phyloP scores from a whole-genome alignment of 2,329 filamentous ascomycete species.

The Hypoxylon sp. region DNA sequence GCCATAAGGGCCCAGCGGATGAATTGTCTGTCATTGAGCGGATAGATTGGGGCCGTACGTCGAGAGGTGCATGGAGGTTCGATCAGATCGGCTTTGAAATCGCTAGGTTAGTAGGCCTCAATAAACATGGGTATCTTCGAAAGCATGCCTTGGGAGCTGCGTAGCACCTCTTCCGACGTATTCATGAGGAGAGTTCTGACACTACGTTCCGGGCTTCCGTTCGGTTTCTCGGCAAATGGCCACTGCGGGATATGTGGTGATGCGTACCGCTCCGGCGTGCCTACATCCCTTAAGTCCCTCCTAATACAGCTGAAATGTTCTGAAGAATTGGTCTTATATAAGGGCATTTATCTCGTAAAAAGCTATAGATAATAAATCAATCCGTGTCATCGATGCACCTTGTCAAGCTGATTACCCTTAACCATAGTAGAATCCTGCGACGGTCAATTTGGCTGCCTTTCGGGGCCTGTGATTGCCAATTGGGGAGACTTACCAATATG shows the following conservation, averaged over 20 bases:
- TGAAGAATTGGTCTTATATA: neutral
- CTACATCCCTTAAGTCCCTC: neutral
- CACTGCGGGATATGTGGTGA: neutral
- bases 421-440: conserved; percentile 43
- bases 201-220: neutral
- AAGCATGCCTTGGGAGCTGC: neutral
- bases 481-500: conserved; percentile 47
- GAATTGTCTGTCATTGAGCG: neutral
- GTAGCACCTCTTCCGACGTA: neutral
- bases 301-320: neutral
- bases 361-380: neutral
- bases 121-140: neutral
- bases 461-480: neutral
- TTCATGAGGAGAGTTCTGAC: neutral
- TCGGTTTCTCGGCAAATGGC: neutral
- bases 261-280: neutral
- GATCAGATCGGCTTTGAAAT: neutral
- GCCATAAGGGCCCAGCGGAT: neutral
- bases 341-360: neutral
- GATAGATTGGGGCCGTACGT: neutral
- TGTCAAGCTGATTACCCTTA: conserved; percentile 42
- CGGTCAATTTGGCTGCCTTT: conserved; percentile 12
- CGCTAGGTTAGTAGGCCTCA: neutral
- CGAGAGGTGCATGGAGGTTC: neutral
- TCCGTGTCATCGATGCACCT: conserved; percentile 22